Evolutionary conservation across 2,329 filamentous ascomycete species (phyloP).

Genomic region (Penicillium decumbens): DNA sequence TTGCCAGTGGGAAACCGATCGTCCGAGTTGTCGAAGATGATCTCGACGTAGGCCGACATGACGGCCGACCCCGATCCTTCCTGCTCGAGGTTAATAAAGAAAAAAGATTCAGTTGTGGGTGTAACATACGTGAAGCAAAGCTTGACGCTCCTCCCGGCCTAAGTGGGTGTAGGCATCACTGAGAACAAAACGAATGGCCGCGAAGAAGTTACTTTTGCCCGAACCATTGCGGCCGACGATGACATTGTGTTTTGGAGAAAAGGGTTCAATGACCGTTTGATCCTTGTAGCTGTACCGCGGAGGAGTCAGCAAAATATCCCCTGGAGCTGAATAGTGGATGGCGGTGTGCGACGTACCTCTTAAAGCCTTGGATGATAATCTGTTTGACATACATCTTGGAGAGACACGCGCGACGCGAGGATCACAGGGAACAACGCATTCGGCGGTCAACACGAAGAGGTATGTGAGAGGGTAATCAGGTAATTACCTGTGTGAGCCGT

Average conservation of each 20-base stretch:
- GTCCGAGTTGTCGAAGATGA: slow-evolving; percentile 97
- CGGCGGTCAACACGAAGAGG: slow-evolving; percentile 19
- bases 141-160: slow-evolving; percentile 91
- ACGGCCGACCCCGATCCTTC: slow-evolving; percentile 96
- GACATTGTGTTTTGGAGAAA: slow-evolving; percentile 95
- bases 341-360: slow-evolving; percentile 61
- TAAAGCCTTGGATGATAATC: slow-evolving; percentile 99
- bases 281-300: slow-evolving; percentile 78
- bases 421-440: slow-evolving; percentile 29
- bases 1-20: slow-evolving; percentile 91
- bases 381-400: slow-evolving; percentile 94
- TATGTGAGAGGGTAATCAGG: neutral
- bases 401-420: slow-evolving; percentile 29
- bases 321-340: neutral
- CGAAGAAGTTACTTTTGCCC: slow-evolving; percentile 99
- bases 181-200: slow-evolving; percentile 95
- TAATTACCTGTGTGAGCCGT: neutral
- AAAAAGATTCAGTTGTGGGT: neutral
- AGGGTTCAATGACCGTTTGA: slow-evolving; percentile 96
- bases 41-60: slow-evolving; percentile 98
- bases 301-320: neutral
- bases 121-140: slow-evolving; percentile 68
- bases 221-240: slow-evolving; percentile 99
- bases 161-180: slow-evolving; percentile 97
- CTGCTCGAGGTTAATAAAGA: slow-evolving; percentile 33